These are phyloP conservation scores for Chrysosporium queenslandicum DNA, from an alignment of 2,329 filamentous ascomycete species.

Conservation along the genomic window DNA sequence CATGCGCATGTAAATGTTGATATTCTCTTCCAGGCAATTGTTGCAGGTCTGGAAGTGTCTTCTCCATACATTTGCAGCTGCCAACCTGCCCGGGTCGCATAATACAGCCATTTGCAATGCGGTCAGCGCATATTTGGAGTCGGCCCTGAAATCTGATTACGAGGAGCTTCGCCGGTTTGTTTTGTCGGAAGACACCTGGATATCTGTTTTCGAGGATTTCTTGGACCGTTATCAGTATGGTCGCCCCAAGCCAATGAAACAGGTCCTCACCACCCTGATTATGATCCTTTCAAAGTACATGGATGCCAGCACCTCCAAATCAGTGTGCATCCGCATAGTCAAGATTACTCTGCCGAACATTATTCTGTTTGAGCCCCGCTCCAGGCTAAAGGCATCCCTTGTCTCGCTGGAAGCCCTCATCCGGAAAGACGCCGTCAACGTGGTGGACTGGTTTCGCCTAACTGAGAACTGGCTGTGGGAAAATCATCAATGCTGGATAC, in stretches of 20 bases:
- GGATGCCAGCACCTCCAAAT: slow-evolving; percentile 18
- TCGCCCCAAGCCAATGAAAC: slow-evolving; percentile 38
- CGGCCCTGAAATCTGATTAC: slow-evolving; percentile 26
- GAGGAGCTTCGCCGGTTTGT: slow-evolving; percentile 27
- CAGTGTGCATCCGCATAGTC: slow-evolving; percentile 22
- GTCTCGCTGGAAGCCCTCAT: slow-evolving; percentile 31
- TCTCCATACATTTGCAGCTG: slow-evolving; percentile 33
- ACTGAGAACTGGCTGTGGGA: slow-evolving; percentile 28
- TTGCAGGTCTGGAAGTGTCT: slow-evolving; percentile 32
- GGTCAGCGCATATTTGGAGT: slow-evolving; percentile 36
- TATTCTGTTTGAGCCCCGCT: slow-evolving; percentile 31
- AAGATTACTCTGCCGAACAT: slow-evolving; percentile 29
- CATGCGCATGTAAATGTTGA: background rate
- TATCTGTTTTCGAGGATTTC: slow-evolving; percentile 32
- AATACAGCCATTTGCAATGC: slow-evolving; percentile 37
- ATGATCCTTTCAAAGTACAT: slow-evolving; percentile 27
- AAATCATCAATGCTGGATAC: slow-evolving; percentile 26
- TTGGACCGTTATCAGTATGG: slow-evolving; percentile 35
- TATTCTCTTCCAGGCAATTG: slow-evolving; percentile 16
- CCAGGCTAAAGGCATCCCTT: slow-evolving; percentile 31
- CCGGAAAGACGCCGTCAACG: slow-evolving; percentile 29
- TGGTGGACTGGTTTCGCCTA: slow-evolving; percentile 25
- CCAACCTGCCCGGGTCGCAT: slow-evolving; percentile 33
- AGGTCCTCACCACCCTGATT: slow-evolving; percentile 35
- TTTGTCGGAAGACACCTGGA: slow-evolving; percentile 30